Evolutionary conservation across 768 basidiomycete species (phyloP).

Genomic region (Rhodosporidiobolus odoratus): DNA sequence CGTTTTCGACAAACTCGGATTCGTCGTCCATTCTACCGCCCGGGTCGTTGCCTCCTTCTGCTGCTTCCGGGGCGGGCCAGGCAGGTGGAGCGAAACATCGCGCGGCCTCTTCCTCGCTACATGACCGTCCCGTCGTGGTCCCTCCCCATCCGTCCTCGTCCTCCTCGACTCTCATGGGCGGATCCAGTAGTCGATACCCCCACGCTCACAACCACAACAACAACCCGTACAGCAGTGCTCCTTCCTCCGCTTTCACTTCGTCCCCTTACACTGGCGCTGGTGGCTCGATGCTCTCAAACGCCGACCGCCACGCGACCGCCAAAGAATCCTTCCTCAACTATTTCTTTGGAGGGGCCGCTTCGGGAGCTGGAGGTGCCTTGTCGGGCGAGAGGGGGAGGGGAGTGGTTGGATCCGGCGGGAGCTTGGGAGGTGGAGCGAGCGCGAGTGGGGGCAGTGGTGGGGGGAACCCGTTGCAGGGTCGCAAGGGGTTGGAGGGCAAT

Average conservation of each 20-base stretch:
- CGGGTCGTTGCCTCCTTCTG: slow-evolving; percentile 1
- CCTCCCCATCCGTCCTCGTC: slow-evolving; percentile 43
- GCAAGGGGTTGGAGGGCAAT: slow-evolving; percentile 59
- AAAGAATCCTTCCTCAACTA: slow-evolving; percentile 93
- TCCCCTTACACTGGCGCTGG: too few species aligned
- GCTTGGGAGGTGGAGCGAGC: too few species aligned
- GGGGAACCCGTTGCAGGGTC: slow-evolving; percentile 45
- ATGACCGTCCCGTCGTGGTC: slow-evolving; percentile 59
- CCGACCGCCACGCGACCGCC: slow-evolving; percentile 50
- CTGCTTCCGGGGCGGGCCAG: too few species aligned
- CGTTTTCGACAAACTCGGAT: slow-evolving; percentile 28
- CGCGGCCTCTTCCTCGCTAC: slow-evolving; percentile 68
- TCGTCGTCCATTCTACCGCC: slow-evolving; percentile 45
- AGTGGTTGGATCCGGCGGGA: not conserved
- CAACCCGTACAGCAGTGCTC: slow-evolving; percentile 16
- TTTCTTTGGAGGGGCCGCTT: slow-evolving; percentile 77
- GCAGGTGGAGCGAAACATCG: slow-evolving; percentile 54
- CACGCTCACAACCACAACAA: slow-evolving; percentile 3
- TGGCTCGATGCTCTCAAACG: too few species aligned
- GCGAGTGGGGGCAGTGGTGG: slow-evolving; percentile 1
- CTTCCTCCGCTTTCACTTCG: not conserved
- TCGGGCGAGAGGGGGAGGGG: not conserved
- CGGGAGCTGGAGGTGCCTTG: not conserved
- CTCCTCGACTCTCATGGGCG: slow-evolving; percentile 38
- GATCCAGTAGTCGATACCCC: slow-evolving; percentile 12